Percentiles rank a stretch among this genome's conserved stretches.
Conservation (phyloP, 164 flowering plant genomes). For the Sextonia rubra region DNA sequence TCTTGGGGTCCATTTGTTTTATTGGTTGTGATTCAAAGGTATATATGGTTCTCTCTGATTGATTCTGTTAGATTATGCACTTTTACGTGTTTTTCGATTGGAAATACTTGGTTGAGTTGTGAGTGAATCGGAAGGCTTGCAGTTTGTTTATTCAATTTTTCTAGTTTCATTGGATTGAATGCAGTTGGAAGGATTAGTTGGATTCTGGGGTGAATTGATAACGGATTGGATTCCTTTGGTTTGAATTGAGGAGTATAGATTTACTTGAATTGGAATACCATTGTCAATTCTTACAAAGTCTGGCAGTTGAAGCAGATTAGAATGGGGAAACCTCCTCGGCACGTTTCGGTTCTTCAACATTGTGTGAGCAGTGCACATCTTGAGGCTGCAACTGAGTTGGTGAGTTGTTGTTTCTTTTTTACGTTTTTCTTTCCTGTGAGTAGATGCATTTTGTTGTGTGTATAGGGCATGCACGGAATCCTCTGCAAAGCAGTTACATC, state of each 20-base stretch:
- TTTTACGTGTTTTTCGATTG: no score
- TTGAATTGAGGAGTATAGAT: background rate
- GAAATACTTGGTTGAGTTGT: no score
- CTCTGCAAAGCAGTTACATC: no score
- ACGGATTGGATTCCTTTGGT: background rate
- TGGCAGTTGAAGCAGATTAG: slow-evolving; percentile 22
- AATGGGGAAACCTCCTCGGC: slow-evolving; percentile 52
- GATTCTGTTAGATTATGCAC: background rate
- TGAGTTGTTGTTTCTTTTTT: slow-evolving; percentile 15
- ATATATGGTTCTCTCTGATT: background rate
- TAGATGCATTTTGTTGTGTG: background rate
- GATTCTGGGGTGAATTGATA: background rate
- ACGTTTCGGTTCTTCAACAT: slow-evolving; percentile 45
- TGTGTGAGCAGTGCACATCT: slow-evolving; percentile 43
- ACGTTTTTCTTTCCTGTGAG: background rate
- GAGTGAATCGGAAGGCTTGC: background rate
- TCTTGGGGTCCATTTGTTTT: background rate
- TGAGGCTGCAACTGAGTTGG: slow-evolving; percentile 27
- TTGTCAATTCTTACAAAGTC: background rate
- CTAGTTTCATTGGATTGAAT: background rate
- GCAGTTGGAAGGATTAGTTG: background rate
- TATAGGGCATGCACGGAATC: no score
- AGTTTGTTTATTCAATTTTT: background rate
- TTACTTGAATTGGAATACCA: background rate
- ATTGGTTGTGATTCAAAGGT: background rate